Conservation (phyloP, 208 protist species). For the Wallacemonas sp. region DNA sequence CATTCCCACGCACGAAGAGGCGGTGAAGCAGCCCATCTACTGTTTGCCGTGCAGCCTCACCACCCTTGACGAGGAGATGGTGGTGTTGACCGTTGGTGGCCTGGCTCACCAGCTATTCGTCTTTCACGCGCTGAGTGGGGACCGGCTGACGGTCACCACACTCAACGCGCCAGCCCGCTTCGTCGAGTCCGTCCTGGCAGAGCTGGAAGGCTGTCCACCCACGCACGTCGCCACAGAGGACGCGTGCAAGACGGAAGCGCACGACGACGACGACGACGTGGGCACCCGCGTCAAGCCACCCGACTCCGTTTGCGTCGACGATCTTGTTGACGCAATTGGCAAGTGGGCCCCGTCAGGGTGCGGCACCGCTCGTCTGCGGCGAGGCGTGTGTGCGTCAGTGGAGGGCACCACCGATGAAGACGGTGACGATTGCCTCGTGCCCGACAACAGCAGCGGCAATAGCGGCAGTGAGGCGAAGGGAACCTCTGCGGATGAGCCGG, state of each 20-base stretch:
- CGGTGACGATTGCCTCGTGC: too few species aligned
- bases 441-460: too few species aligned
- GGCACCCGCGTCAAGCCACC: too few species aligned
- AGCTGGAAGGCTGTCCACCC: neutral
- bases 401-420: too few species aligned
- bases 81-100: conserved; percentile 59
- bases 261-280: neutral
- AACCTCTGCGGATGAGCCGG: too few species aligned
- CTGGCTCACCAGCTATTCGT: conserved; percentile 60
- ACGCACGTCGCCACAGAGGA: neutral
- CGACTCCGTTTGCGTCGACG: too few species aligned
- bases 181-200: neutral
- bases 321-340: too few species aligned
- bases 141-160: conserved; percentile 9
- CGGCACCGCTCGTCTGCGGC: too few species aligned
- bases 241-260: neutral
- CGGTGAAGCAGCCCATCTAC: conserved; percentile 49
- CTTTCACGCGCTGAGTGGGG: conserved; percentile 65
- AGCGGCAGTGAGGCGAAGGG: too few species aligned
- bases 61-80: conserved; percentile 28
- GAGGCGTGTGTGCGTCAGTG: too few species aligned
- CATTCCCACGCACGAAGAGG: conserved; percentile 17
- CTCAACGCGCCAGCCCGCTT: neutral
- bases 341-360: too few species aligned
- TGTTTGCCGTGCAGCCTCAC: conserved; percentile 47